These are phyloP conservation scores for Nicotiana benthamiana DNA, from an alignment of 257 asterid species.

Conservation along the genomic window DNA sequence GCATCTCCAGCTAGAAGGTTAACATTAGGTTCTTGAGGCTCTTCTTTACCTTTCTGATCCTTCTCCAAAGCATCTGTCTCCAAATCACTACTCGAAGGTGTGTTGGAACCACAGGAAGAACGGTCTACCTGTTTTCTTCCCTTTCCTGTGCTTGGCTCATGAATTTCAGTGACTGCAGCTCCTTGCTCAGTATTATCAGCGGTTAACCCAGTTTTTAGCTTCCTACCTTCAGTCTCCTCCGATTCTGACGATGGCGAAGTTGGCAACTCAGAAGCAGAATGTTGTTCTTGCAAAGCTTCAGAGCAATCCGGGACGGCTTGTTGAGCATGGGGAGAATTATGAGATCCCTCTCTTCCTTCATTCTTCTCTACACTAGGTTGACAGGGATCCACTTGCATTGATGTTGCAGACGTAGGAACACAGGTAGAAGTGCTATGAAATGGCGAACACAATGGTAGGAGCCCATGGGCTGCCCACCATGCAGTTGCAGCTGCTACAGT, in stretches of 20 bases:
- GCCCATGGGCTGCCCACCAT: slow-evolving; percentile 98
- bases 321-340: slow-evolving; percentile 36
- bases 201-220: slow-evolving; percentile 25
- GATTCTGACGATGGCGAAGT: slow-evolving; percentile 48
- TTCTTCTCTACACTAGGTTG: slow-evolving; percentile 27
- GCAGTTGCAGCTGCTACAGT: slow-evolving; percentile 97
- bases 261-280: slow-evolving; percentile 38
- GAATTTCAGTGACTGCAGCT: slow-evolving; percentile 26
- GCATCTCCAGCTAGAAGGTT: slow-evolving; percentile 41
- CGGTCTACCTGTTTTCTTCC: slow-evolving; percentile 72
- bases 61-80: slow-evolving; percentile 75
- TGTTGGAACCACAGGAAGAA: slow-evolving; percentile 98
- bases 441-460: slow-evolving; percentile 81
- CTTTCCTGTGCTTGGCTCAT: slow-evolving; percentile 46
- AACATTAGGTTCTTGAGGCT: slow-evolving; percentile 34
- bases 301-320: slow-evolving; percentile 41
- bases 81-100: slow-evolving; percentile 90
- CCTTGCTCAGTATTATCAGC: slow-evolving; percentile 31
- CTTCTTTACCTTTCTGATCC: slow-evolving; percentile 38
- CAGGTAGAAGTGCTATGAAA: slow-evolving; percentile 53
- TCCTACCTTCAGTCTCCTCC: slow-evolving; percentile 50
- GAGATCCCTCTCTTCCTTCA: slow-evolving; percentile 37
- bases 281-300: slow-evolving; percentile 50
- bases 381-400: slow-evolving; percentile 34
- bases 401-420: slow-evolving; percentile 44